Evolutionary conservation across 202 grass and related monocot genomes (phyloP), one percentile per base, ranked within the genome.

Genomic region (Dendrocalamus latiflorus): DNA sequence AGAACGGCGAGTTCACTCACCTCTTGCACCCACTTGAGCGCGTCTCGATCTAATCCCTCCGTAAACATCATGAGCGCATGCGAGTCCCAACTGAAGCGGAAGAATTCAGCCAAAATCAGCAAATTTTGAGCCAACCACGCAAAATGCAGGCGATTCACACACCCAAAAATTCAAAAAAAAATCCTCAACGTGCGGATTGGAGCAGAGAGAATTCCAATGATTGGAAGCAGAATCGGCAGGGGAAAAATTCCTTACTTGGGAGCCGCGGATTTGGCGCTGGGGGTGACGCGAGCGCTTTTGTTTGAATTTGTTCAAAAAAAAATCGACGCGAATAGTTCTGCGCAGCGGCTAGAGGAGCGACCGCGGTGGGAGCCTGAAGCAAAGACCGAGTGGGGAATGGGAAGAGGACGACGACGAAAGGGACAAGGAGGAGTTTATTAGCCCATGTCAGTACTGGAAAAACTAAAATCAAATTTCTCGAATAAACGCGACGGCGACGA

Each of bases 21-120:
- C 91, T 96, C 83, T 5, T 83, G 93, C 87, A 99, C 93, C 96
- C 96, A 99, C 81, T 92, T 87, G 76, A 99, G 83, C 20, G 91
- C 89, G 45, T 90, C 77, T 18, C 87, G 81, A 85, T 95, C 96
- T 76, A 95, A 68, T 20, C 96, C 96, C 83, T 99, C 96, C 18
- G 93, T 93, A 84, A 99, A 99, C 96, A 99, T 98, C 49, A 72
- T 44, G 65, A 77, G 63, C 70, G 74, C 83, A 88, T 80, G 72
- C 74, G 67, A 73, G 60, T 77, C 37, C 62, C 85, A 50, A 85
- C 78, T 84, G 87, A 67, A 90, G 55, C 80, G 58, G 76, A 72
- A 85, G 77, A 81, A 88, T 76, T 65, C 21, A 56, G 37, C 48
- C 13, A 85, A 72, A 79, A 67, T 4, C 25, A 34, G 14, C 34